Conservation (phyloP, 495 filamentous ascomycete genomes). For the Endocarpon pusillum region DNA sequence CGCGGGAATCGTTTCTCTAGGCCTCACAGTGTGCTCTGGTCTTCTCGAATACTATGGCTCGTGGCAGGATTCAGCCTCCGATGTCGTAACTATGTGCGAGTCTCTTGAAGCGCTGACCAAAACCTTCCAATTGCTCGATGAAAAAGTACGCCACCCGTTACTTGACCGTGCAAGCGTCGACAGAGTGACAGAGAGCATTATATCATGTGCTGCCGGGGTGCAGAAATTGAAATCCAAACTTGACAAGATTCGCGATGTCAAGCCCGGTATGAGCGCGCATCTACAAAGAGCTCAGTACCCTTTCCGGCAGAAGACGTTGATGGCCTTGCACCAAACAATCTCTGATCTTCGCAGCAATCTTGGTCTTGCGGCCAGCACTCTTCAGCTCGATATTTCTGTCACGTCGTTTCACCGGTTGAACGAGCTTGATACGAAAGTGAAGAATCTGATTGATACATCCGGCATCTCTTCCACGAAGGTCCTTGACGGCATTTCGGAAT, state of each 20-base stretch:
- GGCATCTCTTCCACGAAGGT: too few relatives aligned
- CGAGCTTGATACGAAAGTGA: too few relatives aligned
- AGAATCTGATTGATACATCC: too few relatives aligned
- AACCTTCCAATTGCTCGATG: constrained; percentile 5
- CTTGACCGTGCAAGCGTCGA: too few relatives aligned
- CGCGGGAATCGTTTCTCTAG: constrained; percentile 6
- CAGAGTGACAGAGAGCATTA: constrained; percentile 4
- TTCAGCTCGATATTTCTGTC: too few relatives aligned
- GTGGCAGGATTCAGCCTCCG: constrained; percentile 4
- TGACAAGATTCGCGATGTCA: too few relatives aligned
- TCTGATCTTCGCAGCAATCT: constrained; percentile 5
- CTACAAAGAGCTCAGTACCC: too few relatives aligned
- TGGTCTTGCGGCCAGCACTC: constrained; percentile 3
- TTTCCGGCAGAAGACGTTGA: too few relatives aligned
- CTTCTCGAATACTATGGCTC: constrained; percentile 7
- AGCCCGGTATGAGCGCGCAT: too few relatives aligned
- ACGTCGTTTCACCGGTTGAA: too few relatives aligned
- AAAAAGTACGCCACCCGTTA: too few relatives aligned
- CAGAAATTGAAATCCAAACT: constrained; percentile 4
- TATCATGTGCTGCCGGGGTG: constrained; percentile 3
- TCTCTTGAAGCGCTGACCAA: constrained; percentile 5
- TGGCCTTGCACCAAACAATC: constrained; percentile 1
- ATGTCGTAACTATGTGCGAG: constrained; percentile 3
- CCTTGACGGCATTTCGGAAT: too few relatives aligned
- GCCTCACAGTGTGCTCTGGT: constrained; percentile 6